Evolutionary conservation across 2,329 filamentous ascomycete genomes (phyloP).

Genomic region (Cyphellophora europaea): DNA sequence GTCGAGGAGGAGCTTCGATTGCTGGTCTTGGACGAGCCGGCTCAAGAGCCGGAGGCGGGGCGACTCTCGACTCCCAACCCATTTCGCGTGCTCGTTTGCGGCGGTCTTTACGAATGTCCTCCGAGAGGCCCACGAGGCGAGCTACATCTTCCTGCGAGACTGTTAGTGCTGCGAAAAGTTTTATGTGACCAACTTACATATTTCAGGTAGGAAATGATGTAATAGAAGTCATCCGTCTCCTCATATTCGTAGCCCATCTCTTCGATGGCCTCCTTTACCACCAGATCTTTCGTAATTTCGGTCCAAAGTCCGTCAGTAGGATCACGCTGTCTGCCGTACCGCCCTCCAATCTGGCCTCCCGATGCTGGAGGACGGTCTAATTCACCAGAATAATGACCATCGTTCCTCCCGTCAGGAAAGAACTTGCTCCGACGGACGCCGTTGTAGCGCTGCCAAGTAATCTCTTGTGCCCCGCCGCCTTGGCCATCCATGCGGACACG

Average conservation of each 20-base stretch:
- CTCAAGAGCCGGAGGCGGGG: slow-evolving; percentile 14
- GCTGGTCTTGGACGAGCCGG: slow-evolving; percentile 10
- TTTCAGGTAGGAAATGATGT: slow-evolving; percentile 81
- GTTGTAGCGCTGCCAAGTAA: slow-evolving; percentile 71
- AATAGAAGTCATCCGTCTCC: slow-evolving; percentile 82
- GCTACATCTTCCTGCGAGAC: slow-evolving; percentile 68
- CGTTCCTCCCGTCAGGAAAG: slow-evolving; percentile 53
- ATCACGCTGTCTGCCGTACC: slow-evolving; percentile 29
- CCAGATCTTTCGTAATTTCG: slow-evolving; percentile 89
- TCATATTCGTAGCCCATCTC: slow-evolving; percentile 78
- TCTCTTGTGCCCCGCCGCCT: slow-evolving; percentile 65
- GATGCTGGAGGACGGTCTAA: slow-evolving; percentile 30
- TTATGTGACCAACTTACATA: slow-evolving; percentile 58
- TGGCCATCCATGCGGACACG: slow-evolving; percentile 73
- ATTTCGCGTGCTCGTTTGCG: slow-evolving; percentile 51
- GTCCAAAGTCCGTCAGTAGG: slow-evolving; percentile 70
- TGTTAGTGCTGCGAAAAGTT: neutral
- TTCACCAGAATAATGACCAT: slow-evolving; percentile 48
- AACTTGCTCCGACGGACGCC: slow-evolving; percentile 68
- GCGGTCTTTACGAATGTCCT: slow-evolving; percentile 64
- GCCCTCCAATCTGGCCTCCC: slow-evolving; percentile 31
- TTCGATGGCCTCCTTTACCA: slow-evolving; percentile 78
- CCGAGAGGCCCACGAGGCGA: slow-evolving; percentile 70
- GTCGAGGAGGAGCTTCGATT: slow-evolving; percentile 14
- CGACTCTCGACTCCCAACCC: slow-evolving; percentile 34